Evolutionary conservation across 73 alveolate species (phyloP), one percentile per base, ranked within the genome.

Genomic region (Effrenium voratum): DNA sequence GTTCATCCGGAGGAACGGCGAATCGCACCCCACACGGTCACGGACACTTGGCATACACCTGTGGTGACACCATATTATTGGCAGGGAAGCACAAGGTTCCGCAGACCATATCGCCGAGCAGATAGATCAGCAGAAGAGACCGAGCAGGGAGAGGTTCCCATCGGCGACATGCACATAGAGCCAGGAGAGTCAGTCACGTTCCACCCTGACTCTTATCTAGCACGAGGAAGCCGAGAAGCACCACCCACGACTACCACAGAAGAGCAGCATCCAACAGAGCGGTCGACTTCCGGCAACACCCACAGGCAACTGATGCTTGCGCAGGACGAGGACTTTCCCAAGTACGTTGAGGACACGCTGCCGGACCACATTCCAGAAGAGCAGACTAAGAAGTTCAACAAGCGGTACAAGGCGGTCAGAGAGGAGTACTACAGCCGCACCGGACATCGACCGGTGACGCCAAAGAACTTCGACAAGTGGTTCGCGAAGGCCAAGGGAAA

Each of bases 351-450:
- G 19, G 63, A 12, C 19, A 8, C 8, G 26, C 19, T 52, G 26
- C 63, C 63, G 8, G 63, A 52, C 26, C 63, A 52, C 19, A 8
- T 52, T 8, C 63, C 63, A 12, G 63, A 52, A 12, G 26, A 52
- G 26, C 8, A 52, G 63, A 46, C 32, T 41, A 79, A 0, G 12
- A 45, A 36, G 3, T 5, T 5, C 91, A 80, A 8, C 70, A 80
- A 47, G 63, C 19, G 8, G 26, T 80, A 80, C 47, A 43, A 44
- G 0, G 91, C 91, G 2, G 46, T 80, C 45, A 66, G 70, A 30
- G 91, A 80, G 47, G 91, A 80, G 70, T 80, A 46, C 47, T 80
- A 80, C 70, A 80, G 66, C 30, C 44, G 46, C n/a, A 26, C n/a
- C 13, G 70, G 70, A 2, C 4, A n/a, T 32, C 45, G 70, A 10